Evolutionary conservation across 1,284 basidiomycete genomes (phyloP), one percentile per base, ranked within the genome.

Genomic region (Melanopsichium pennsylvanicum): DNA sequence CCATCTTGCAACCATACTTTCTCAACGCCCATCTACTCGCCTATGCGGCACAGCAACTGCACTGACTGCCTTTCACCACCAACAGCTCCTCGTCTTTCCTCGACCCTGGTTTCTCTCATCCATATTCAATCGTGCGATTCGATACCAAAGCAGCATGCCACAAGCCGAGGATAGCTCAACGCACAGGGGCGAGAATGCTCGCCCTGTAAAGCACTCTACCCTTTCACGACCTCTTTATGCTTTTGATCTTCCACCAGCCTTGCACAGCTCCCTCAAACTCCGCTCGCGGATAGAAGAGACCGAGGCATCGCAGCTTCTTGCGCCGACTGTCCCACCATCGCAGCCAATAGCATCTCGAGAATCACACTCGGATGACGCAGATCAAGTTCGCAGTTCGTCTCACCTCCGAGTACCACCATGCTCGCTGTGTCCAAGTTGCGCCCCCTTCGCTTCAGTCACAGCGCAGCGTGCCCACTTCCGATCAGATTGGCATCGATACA

Each of bases 401-500:
- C 56, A 57, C 18, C 44, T 47, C 26, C 55, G 46, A 5, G 58
- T 69, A 1, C 72, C 71, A 4, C 57, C 74, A 6, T 80, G 78
- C 43, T 63, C 69, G 1, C 49, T 78, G 3, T 80, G 78, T 31
- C 76, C 76, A 3, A 54, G 44, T 9, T 67, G 88, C 2, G 85
- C 86, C 2, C 76, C 83, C 0, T 97, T 97, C 64, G 74, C 84
- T 11, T 88, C 89, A 48, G 86, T 95, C 3, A 87, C 90, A 25
- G 89, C 91, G 48, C 93, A 97, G 78, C 86, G 94, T 39, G 82
- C 84, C 1, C 95, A 98, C 82, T 97, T 92, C 81, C 88, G 89
- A 74, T 92, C 91, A 23, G 94, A 97, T 82, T 97, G 95, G 95
- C 95, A 98, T 85, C 86, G 93, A 47, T 97, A 96, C 83, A 98